A percentile compares a stretch with the other conserved stretches of the same genome.
Conservation (phyloP, 495 filamentous ascomycete species). For the Clohesyomyces aquaticus region DNA sequence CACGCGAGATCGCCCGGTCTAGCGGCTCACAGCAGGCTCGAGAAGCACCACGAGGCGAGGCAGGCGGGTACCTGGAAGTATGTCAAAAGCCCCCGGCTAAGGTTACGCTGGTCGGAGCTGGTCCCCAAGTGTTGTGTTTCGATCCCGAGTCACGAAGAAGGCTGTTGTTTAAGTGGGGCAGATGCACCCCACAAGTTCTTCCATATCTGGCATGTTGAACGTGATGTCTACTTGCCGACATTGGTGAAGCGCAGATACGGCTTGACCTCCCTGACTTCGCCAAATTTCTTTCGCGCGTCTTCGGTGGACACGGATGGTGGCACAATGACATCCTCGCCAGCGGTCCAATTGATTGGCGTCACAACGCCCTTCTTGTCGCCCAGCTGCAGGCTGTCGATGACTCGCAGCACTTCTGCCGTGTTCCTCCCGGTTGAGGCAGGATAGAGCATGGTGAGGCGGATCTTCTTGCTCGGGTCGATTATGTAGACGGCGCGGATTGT, state of each 20-base stretch:
- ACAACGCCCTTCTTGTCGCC: constrained; percentile 66
- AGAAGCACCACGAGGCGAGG: neutral
- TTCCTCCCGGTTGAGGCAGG: constrained; percentile 68
- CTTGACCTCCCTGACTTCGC: constrained; percentile 66
- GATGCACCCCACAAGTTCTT: no score
- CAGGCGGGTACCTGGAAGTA: neutral
- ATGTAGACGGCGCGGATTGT: constrained; percentile 72
- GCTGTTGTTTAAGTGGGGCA: no score
- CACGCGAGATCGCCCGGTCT: neutral
- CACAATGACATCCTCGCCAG: constrained; percentile 69
- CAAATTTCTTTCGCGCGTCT: constrained; percentile 70
- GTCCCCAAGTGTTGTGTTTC: neutral
- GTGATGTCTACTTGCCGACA: constrained; percentile 23
- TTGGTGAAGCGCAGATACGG: constrained; percentile 54
- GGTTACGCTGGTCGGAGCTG: neutral
- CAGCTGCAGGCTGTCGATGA: constrained; percentile 67
- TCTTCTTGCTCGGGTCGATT: constrained; percentile 72
- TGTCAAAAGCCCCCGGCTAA: neutral
- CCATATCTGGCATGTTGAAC: neutral
- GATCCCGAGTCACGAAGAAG: no score
- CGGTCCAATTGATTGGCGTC: constrained; percentile 67
- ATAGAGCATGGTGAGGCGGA: constrained; percentile 69
- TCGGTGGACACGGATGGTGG: constrained; percentile 64
- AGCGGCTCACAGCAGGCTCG: neutral
- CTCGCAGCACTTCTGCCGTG: constrained; percentile 66